phyloP scores from a whole-genome alignment of 495 filamentous ascomycete species.

The Xylona heveae region DNA sequence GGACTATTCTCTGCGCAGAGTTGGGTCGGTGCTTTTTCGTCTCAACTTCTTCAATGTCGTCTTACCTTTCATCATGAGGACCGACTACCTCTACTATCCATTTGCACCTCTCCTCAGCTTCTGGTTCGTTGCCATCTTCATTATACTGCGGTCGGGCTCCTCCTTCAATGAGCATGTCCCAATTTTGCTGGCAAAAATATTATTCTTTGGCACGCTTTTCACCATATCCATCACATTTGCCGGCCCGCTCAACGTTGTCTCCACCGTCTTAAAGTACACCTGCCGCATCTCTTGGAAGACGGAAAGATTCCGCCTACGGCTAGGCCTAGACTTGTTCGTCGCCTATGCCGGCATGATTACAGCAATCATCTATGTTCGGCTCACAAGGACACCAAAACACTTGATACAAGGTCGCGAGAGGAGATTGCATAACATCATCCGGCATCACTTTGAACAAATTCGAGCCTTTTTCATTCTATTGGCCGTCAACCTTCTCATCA shows the following conservation, averaged over 20 bases:
- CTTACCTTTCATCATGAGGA: slow-evolving; percentile 34
- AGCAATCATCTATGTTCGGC: slow-evolving; percentile 17
- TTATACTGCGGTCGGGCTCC: slow-evolving; percentile 21
- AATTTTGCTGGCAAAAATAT: slow-evolving; percentile 27
- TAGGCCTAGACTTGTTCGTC: slow-evolving; percentile 27
- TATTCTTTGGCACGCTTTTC: slow-evolving; percentile 20
- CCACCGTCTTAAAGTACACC: slow-evolving; percentile 13
- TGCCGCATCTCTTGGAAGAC: slow-evolving; percentile 23
- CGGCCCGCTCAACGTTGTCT: slow-evolving; percentile 22
- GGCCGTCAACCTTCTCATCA: slow-evolving; percentile 4
- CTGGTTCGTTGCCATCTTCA: slow-evolving; percentile 35
- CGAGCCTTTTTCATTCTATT: too few species aligned
- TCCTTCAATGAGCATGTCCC: slow-evolving; percentile 18
- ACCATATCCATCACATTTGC: slow-evolving; percentile 20
- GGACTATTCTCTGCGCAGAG: slow-evolving; percentile 31
- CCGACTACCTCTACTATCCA: slow-evolving; percentile 35
- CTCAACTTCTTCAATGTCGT: slow-evolving; percentile 30
- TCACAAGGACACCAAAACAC: too few species aligned
- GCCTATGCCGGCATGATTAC: slow-evolving; percentile 29
- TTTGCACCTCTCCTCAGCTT: slow-evolving; percentile 35
- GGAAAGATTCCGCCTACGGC: slow-evolving; percentile 22
- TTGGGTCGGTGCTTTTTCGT: slow-evolving; percentile 27
- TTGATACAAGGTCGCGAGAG: too few species aligned
- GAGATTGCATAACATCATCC: background rate
- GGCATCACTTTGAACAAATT: background rate